Conservation (phyloP, 2,329 filamentous ascomycete species). For the Nothomitra cinnamomea region DNA sequence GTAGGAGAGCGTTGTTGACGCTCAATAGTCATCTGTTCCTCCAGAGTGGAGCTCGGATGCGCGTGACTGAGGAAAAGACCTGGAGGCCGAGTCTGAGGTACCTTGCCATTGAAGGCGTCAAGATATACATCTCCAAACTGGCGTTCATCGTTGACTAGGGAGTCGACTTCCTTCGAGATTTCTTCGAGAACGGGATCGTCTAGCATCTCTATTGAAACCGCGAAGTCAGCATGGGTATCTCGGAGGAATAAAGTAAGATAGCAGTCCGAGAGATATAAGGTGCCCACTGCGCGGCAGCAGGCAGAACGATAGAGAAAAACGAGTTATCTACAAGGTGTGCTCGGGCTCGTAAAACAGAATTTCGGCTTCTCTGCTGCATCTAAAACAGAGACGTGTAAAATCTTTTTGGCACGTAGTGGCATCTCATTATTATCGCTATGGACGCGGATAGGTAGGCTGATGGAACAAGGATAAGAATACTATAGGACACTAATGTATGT, state of each 20-base stretch:
- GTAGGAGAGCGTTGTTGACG: neutral
- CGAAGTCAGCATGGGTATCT: constrained; percentile 24
- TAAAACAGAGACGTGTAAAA: too few relatives aligned
- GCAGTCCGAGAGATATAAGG: neutral
- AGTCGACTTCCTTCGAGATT: constrained; percentile 46
- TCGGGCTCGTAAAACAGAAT: neutral
- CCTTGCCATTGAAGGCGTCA: neutral
- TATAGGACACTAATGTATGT: neutral
- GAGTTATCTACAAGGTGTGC: neutral
- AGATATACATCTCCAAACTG: constrained; percentile 13
- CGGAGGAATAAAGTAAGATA: neutral
- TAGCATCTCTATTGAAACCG: constrained; percentile 39
- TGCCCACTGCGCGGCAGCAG: neutral
- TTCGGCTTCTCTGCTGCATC: too few relatives aligned
- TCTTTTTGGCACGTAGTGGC: too few relatives aligned
- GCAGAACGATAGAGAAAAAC: neutral
- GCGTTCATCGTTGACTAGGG: constrained; percentile 44
- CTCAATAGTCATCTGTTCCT: neutral
- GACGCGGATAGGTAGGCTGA: neutral
- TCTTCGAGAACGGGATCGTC: constrained; percentile 41
- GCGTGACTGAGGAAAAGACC: constrained; percentile 1
- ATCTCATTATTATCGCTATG: neutral
- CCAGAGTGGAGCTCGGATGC: neutral
- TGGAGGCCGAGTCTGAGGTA: constrained; percentile 7
- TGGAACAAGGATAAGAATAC: neutral